phyloP scores from a whole-genome alignment of 176 grass and related monocot genomes.

The Oryza meridionalis region DNA sequence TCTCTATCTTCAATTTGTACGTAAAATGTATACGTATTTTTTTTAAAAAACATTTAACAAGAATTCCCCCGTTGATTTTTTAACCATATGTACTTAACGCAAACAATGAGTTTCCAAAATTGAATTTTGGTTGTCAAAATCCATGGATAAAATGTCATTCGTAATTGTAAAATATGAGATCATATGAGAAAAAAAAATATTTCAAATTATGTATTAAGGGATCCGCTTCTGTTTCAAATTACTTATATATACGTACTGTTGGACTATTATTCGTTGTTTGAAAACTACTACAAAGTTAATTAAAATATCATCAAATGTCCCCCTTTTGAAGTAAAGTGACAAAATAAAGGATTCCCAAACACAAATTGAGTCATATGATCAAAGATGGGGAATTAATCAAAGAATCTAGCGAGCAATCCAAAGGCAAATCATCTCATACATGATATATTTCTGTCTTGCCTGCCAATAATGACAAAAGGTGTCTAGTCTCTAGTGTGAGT shows the following conservation, averaged over 20 bases:
- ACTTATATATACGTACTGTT: too few relatives aligned
- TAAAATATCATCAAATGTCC: too few relatives aligned
- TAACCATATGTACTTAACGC: neutral
- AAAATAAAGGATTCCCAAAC: neutral
- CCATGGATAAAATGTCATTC: too few relatives aligned
- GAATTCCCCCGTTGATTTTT: neutral
- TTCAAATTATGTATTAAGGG: neutral
- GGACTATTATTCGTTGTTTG: too few relatives aligned
- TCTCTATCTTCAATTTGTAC: too few relatives aligned
- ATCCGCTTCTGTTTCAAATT: too few relatives aligned
- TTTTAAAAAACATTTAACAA: neutral
- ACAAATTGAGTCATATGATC: neutral
- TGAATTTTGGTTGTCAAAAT: neutral
- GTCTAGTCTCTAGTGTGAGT: neutral
- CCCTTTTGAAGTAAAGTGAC: neutral
- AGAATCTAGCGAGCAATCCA: neutral
- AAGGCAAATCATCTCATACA: neutral
- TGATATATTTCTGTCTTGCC: neutral
- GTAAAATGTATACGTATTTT: neutral
- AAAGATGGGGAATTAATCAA: neutral
- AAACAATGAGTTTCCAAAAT: neutral
- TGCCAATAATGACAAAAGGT: neutral
- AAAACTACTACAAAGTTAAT: too few relatives aligned
- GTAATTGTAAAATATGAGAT: neutral
- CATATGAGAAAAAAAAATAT: neutral